These are phyloP conservation scores for Cryptomeria japonica DNA, from an alignment of 75 land plant genomes.

Conservation along the genomic window DNA sequence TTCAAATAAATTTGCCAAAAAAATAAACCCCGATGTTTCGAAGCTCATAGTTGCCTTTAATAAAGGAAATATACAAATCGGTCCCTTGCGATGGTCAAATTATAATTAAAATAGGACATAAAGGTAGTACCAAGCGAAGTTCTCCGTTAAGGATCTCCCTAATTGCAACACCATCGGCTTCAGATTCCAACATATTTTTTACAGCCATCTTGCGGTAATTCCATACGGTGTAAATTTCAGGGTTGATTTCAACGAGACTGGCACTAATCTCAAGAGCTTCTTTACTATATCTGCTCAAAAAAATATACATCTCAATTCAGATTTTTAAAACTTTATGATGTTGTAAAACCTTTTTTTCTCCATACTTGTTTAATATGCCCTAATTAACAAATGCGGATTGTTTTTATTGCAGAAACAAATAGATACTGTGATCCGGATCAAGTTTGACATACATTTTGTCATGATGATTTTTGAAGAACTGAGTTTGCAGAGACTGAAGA, in stretches of 20 bases:
- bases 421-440: background rate
- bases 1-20: too few species aligned
- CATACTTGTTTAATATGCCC: background rate
- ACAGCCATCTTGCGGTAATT: conserved; percentile 91
- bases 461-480: conserved; percentile 60
- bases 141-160: conserved; percentile 64
- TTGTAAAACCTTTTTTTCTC: background rate
- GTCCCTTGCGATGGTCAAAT: background rate
- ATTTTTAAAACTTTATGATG: background rate
- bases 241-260: conserved; percentile 81
- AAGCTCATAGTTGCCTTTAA: background rate
- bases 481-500: conserved; percentile 53
- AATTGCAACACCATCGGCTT: conserved; percentile 49
- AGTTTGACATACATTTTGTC: conserved; percentile 35
- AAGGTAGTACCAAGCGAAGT: conserved; percentile 67
- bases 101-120: background rate
- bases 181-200: conserved; percentile 25
- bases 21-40: too few species aligned
- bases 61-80: background rate
- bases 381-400: background rate
- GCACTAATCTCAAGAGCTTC: conserved; percentile 68
- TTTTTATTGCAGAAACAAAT: too few species aligned
- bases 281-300: conserved; percentile 58
- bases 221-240: conserved; percentile 93
- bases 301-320: background rate